phyloP scores from a whole-genome alignment of 1,284 basidiomycete species.

The Cutaneotrichosporon sp. region DNA sequence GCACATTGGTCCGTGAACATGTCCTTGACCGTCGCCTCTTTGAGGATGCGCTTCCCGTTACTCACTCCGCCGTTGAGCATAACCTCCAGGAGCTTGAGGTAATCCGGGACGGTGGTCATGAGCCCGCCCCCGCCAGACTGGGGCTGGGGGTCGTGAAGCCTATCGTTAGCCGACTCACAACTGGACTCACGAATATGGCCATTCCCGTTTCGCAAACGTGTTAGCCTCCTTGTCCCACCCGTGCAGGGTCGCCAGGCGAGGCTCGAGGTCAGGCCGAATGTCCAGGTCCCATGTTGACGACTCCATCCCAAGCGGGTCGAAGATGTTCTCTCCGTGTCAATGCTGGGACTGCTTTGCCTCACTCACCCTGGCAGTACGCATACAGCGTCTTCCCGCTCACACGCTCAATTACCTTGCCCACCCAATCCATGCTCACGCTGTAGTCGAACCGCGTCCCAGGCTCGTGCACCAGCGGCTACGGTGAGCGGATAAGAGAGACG shows the following conservation, averaged over 20 bases:
- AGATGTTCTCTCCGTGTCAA: slow-evolving; percentile 13
- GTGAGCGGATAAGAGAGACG: too few relatives aligned
- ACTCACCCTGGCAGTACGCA: neutral
- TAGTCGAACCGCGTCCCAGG: slow-evolving; percentile 5
- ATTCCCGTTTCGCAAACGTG: too few relatives aligned
- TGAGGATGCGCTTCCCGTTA: slow-evolving; percentile 1
- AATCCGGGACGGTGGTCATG: slow-evolving; percentile 12
- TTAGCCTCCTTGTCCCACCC: neutral
- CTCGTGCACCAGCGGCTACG: neutral
- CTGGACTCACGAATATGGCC: too few relatives aligned
- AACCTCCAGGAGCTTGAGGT: slow-evolving; percentile 14
- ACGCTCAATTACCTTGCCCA: neutral
- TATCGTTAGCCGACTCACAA: too few relatives aligned
- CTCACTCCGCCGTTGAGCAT: slow-evolving; percentile 18
- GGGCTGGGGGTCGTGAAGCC: too few relatives aligned
- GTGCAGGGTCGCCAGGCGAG: slow-evolving; percentile 16
- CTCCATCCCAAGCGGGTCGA: slow-evolving; percentile 20
- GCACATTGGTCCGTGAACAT: too few relatives aligned
- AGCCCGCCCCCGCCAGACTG: too few relatives aligned
- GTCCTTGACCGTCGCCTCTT: slow-evolving; percentile 12
- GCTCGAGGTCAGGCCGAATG: slow-evolving; percentile 13
- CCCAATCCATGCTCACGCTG: slow-evolving; percentile 4
- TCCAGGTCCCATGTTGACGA: slow-evolving; percentile 15
- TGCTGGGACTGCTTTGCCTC: neutral
- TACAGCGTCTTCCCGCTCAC: neutral